phyloP scores from a whole-genome alignment of 2,329 filamentous ascomycete species.

The Penicillium sp. region DNA sequence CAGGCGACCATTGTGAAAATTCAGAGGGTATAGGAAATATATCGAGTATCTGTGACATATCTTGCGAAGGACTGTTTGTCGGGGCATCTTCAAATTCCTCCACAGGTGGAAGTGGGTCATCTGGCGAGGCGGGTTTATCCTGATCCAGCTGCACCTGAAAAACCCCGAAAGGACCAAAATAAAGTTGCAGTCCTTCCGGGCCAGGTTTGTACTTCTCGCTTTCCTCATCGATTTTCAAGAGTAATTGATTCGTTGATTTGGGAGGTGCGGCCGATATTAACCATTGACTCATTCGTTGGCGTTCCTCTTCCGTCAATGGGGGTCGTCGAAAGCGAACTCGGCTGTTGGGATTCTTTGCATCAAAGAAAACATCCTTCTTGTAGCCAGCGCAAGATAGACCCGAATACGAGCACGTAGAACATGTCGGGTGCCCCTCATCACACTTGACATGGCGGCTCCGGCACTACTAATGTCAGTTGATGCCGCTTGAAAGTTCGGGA shows the following conservation, averaged over 20 bases:
- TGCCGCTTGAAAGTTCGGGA: neutral
- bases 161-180: constrained; percentile 14
- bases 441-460: constrained; percentile 48
- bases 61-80: constrained; percentile 2
- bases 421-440: constrained; percentile 45
- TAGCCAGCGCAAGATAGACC: constrained; percentile 44
- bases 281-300: constrained; percentile 37
- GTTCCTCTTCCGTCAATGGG: constrained; percentile 43
- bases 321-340: constrained; percentile 43
- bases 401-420: constrained; percentile 38
- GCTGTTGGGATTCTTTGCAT: constrained; percentile 21
- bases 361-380: constrained; percentile 41
- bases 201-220: constrained; percentile 9
- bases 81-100: constrained; percentile 1
- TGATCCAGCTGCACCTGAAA: constrained; percentile 9
- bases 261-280: constrained; percentile 36
- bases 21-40: neutral
- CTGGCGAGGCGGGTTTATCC: neutral
- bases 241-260: constrained; percentile 15
- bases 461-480: constrained; percentile 28
- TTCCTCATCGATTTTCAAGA: constrained; percentile 32
- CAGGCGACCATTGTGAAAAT: constrained; percentile 11
- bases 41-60: neutral
- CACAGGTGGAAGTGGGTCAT: neutral
- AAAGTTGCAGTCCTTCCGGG: constrained; percentile 4